phyloP scores from a whole-genome alignment of 225 moss, liverwort and hornwort species.

The Polytrichum formosum region DNA sequence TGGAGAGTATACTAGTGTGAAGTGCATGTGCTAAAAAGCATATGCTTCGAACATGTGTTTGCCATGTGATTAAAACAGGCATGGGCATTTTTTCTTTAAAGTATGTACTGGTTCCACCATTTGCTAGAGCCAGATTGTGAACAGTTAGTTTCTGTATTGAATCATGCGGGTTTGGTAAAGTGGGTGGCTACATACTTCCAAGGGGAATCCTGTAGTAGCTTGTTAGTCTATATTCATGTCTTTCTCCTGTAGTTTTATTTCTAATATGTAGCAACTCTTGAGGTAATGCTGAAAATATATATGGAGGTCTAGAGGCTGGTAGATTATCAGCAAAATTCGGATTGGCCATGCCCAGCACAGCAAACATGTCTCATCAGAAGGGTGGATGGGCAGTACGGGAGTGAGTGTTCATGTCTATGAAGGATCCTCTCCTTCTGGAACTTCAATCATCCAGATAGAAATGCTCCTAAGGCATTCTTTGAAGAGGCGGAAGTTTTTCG shows the following conservation, averaged over 20 bases:
- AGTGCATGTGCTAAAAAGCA: background rate
- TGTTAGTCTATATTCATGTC: background rate
- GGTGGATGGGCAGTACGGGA: background rate
- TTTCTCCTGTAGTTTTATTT: slow-evolving; percentile 4
- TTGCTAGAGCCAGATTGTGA: background rate
- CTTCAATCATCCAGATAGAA: background rate
- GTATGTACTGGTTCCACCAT: slow-evolving; percentile 1
- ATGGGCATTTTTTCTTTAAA: slow-evolving; percentile 3
- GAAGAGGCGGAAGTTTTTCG: background rate
- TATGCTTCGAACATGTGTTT: background rate
- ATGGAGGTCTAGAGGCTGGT: slow-evolving; percentile 4
- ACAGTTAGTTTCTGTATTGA: background rate
- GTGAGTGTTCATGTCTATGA: slow-evolving; percentile 6
- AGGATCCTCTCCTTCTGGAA: slow-evolving; percentile 4
- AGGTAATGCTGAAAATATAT: background rate
- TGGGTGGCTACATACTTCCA: background rate
- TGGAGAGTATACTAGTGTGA: slow-evolving; percentile 1
- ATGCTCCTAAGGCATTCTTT: background rate
- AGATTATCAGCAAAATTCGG: background rate
- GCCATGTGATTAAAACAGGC: background rate
- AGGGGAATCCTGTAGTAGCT: background rate
- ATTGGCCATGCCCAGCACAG: background rate
- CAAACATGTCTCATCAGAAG: background rate
- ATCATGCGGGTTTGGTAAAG: background rate
- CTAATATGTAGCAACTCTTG: background rate